phyloP scores from a whole-genome alignment of 2,329 filamentous ascomycete species.

The Calonectria ilicicola region DNA sequence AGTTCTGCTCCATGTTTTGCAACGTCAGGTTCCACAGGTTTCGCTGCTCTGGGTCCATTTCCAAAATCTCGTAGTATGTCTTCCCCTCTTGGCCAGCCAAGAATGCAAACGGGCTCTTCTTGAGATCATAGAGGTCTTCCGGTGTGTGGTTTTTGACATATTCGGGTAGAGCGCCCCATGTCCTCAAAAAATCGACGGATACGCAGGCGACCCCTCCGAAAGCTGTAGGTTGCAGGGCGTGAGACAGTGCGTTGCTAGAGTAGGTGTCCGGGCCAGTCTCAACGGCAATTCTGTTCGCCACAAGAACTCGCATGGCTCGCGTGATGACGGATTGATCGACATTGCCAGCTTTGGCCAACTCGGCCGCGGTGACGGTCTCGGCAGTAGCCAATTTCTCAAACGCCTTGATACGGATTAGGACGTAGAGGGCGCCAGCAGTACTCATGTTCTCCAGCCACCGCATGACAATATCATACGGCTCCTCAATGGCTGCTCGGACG shows the following conservation, averaged over 20 bases:
- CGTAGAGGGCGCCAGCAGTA: slow-evolving; percentile 32
- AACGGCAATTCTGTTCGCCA: not conserved
- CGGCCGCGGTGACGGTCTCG: not conserved
- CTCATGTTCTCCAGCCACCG: slow-evolving; percentile 38
- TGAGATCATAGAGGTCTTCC: slow-evolving; percentile 42
- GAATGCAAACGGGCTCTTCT: slow-evolving; percentile 45
- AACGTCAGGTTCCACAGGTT: slow-evolving; percentile 45
- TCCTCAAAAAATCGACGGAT: slow-evolving; percentile 3
- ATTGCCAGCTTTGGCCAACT: not conserved
- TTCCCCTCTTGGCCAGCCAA: slow-evolving; percentile 44
- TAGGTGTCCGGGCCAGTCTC: slow-evolving; percentile 1
- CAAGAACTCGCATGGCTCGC: not conserved
- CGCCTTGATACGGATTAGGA: slow-evolving; percentile 30
- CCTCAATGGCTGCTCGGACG: slow-evolving; percentile 33
- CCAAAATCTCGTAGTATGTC: slow-evolving; percentile 48
- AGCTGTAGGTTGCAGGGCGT: not conserved
- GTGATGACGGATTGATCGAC: not conserved
- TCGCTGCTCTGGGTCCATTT: slow-evolving; percentile 37
- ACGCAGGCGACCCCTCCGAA: not conserved
- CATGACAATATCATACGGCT: slow-evolving; percentile 34
- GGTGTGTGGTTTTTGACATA: slow-evolving; percentile 35
- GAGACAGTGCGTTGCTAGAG: not conserved
- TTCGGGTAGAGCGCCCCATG: not conserved
- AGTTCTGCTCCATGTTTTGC: slow-evolving; percentile 42
- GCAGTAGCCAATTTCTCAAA: slow-evolving; percentile 30